Evolutionary conservation across 1,284 basidiomycete species (phyloP).

Genomic region (Leccinum subrobustum): DNA sequence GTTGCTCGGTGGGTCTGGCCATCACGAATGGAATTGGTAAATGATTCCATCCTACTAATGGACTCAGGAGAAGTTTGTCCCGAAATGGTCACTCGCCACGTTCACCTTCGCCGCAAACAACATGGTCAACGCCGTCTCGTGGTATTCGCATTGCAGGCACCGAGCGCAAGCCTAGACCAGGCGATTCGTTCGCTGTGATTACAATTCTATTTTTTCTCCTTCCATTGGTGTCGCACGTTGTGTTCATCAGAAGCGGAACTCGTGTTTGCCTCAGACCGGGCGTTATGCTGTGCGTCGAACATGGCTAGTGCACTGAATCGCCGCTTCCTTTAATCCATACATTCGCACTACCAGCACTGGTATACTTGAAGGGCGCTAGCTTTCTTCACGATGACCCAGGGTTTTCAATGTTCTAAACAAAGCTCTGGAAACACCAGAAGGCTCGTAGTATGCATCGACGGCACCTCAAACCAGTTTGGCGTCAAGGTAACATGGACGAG

Average conservation of each 20-base stretch:
- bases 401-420: too few relatives aligned
- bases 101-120: background rate
- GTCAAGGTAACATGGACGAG: too few relatives aligned
- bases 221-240: constrained; percentile 14
- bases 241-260: constrained; percentile 1
- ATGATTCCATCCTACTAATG: background rate
- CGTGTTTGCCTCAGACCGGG: constrained; percentile 10
- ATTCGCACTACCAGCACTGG: background rate
- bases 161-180: background rate
- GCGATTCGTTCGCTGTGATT: background rate
- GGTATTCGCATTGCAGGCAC: background rate
- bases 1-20: too few relatives aligned
- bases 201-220: background rate
- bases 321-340: background rate
- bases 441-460: too few relatives aligned
- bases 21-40: too few relatives aligned
- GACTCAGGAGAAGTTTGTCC: background rate
- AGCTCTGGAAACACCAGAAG: too few relatives aligned
- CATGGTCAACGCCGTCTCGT: background rate
- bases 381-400: constrained; percentile 1
- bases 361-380: constrained; percentile 1
- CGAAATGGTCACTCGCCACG: background rate
- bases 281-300: background rate
- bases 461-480: too few relatives aligned
- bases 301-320: background rate